Percentiles rank a stretch among this genome's conserved stretches.
Conservation (phyloP, 2,329 filamentous ascomycete genomes). For the Colletotrichum sp. region DNA sequence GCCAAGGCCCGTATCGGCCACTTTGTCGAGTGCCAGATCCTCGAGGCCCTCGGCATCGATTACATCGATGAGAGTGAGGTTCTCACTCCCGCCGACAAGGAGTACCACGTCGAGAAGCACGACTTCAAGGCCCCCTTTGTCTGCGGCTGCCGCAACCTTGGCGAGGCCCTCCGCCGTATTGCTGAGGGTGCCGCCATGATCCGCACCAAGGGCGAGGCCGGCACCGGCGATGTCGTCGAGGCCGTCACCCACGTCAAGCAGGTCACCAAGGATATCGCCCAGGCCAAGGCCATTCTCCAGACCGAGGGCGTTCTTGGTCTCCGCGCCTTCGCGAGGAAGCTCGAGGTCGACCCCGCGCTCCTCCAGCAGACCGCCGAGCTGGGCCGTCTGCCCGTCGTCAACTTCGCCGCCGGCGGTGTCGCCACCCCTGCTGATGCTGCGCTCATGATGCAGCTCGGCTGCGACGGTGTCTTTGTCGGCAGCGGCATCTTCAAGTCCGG, state of each 20-base stretch:
- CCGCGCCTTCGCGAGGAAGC: slow-evolving; percentile 79
- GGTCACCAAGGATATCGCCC: slow-evolving; percentile 81
- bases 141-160: slow-evolving; percentile 92
- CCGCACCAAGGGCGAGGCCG: slow-evolving; percentile 96
- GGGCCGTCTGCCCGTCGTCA: slow-evolving; percentile 90
- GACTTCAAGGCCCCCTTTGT: slow-evolving; percentile 88
- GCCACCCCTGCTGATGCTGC: slow-evolving; percentile 98
- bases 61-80: slow-evolving; percentile 99
- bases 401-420: slow-evolving; percentile 98
- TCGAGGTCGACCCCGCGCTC: slow-evolving; percentile 78
- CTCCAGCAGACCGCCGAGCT: slow-evolving; percentile 87
- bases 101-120: slow-evolving; percentile 91
- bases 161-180: slow-evolving; percentile 90
- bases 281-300: slow-evolving; percentile 76
- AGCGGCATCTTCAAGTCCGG: slow-evolving; percentile 98
- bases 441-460: slow-evolving; percentile 97
- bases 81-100: slow-evolving; percentile 89
- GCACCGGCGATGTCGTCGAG: slow-evolving; percentile 96
- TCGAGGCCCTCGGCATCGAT: slow-evolving; percentile 92
- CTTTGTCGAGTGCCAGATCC: slow-evolving; percentile 98
- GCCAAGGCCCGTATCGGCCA: slow-evolving; percentile 98
- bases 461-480: slow-evolving; percentile 97
- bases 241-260: slow-evolving; percentile 96
- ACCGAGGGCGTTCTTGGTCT: slow-evolving; percentile 57
- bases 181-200: slow-evolving; percentile 98